Base-by-base conservation (phyloP, 139 green algal species). In the Eudorina sp. region DNA sequence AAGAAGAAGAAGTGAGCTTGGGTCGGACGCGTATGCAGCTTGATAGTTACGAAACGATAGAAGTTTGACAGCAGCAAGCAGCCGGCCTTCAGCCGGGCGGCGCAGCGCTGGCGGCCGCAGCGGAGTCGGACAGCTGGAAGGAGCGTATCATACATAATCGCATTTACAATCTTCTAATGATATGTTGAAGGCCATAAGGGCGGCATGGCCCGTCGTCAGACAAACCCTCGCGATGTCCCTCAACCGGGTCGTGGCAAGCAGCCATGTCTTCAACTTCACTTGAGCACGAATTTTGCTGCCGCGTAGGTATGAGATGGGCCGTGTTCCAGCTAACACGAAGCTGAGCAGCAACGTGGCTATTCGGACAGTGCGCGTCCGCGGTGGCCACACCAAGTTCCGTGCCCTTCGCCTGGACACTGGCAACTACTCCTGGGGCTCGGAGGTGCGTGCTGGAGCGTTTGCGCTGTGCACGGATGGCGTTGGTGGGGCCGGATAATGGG, bases 331-430 rank as follows among this genome's bases (percentile, higher is more conserved):
- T 79, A 99, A 96, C 90, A 99, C 98, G 73, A 99, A 99, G 96
- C 95, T 99, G 64, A 97, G 95, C 45, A 95, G 91, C 64, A 95
- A 99, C 90, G 96, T 98, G 45, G 95, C 93, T 66, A 96, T 99
- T 77, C 92, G 98, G 41, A 94, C 88, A 25, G 94, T 99, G 45
- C 97, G 98, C 38, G 95, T 98, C 43, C 95, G 98, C 58, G 98
- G 98, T 66, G 98, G 98, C 79, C 99, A 99, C 96, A 94, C 90
- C 88, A 99, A 99, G 95, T 99, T 99, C 96, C 95, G 98, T 76
- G 98, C 98, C 2, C 94, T 99, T 88, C 96, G 98, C 58, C 95
- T 99, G 82, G 98, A 99, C 94, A 79, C 91, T 74, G 98, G 98
- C 91, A 99, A 99, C 95, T 99, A 97, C 93, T 97, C 96, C 29